Evolutionary conservation across 768 basidiomycete species (phyloP), one percentile per base, ranked within the genome.

Genomic region (Tylopilus cervinicoccineus): DNA sequence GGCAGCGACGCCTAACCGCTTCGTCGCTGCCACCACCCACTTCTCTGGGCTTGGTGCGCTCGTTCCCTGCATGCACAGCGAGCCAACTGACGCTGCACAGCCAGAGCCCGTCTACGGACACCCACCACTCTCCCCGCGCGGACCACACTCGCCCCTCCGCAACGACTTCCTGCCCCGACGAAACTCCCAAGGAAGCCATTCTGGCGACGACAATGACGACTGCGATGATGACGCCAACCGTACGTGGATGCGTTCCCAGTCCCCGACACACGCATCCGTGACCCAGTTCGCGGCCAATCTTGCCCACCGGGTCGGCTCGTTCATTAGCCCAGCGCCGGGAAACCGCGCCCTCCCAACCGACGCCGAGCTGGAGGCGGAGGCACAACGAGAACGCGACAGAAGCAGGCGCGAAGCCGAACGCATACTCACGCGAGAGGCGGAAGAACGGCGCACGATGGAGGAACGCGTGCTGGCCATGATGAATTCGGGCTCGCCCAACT

Each of bases 321-420:
- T 89, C 48, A 78, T 90, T 48, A 77, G 73, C 34, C 76, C 74
- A 38, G 76, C 78, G 4, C 67, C 75, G 6, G 58, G 57, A 5
- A 70, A 70, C 14, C 73, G 73, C 36, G 68, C 72, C 7, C 68
- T 77, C 19, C 86, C 78, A 2, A 79, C 83, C 2, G 87, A 90
- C 59, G 86, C 84, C 1, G 86, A 93, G 61, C 67, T 93, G 9
- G 89, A 91, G 66, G 87, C 86, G 3, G 85, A 90, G 52, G 88
- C 87, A 9, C 78, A 84, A 50, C 71, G 80, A 23, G 88, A 91
- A 62, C 79, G 89, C 37, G 89, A 91, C 55, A 70, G 74, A 36
- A 86, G 84, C 55, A 71, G 90, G 49, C 73, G 80, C 32, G 88
- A 91, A 62, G 89, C 89, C 1, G 89, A 92, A 63, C 75, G 73